phyloP scores from a whole-genome alignment of 805 yeast species.

The Pichia cephalocereana region DNA sequence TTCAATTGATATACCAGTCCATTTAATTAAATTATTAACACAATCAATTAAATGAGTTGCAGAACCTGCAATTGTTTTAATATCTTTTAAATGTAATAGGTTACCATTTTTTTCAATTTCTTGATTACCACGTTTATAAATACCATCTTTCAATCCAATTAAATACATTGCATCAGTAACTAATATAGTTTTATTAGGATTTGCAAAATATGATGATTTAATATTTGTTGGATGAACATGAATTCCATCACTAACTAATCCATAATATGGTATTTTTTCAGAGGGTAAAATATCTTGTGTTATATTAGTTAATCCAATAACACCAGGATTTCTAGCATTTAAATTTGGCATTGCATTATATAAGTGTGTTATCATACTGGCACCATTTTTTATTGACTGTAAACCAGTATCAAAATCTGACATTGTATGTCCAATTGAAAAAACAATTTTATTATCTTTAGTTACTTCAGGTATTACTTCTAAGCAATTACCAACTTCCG shows the following conservation, averaged over 20 bases:
- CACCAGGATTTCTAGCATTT: slow-evolving; percentile 50
- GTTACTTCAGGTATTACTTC: slow-evolving; percentile 30
- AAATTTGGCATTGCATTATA: slow-evolving; percentile 56
- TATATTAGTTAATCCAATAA: slow-evolving; percentile 37
- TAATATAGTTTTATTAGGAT: slow-evolving; percentile 44
- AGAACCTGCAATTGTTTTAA: slow-evolving; percentile 52
- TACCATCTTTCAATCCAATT: slow-evolving; percentile 50
- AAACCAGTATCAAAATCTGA: slow-evolving; percentile 26
- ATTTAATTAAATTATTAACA: slow-evolving; percentile 38
- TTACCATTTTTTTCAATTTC: slow-evolving; percentile 39
- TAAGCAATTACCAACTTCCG: slow-evolving; percentile 38
- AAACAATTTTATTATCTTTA: slow-evolving; percentile 24
- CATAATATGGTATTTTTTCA: slow-evolving; percentile 37
- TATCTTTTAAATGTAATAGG: slow-evolving; percentile 39
- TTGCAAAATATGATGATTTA: slow-evolving; percentile 39
- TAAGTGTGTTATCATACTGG: slow-evolving; percentile 51
- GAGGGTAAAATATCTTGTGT: slow-evolving; percentile 6
- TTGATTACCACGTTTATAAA: slow-evolving; percentile 42
- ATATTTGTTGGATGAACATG: slow-evolving; percentile 50
- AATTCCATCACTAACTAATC: slow-evolving; percentile 49
- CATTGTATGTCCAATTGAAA: slow-evolving; percentile 41
- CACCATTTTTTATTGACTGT: slow-evolving; percentile 41
- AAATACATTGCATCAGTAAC: slow-evolving; percentile 54
- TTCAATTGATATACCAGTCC: slow-evolving; percentile 41
- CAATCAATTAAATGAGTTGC: slow-evolving; percentile 48